Percentiles rank a stretch among this genome's conserved stretches.
These are phyloP conservation scores for Fusarium clavum DNA, from an alignment of 2,329 filamentous ascomycete species.

Conservation along the genomic window DNA sequence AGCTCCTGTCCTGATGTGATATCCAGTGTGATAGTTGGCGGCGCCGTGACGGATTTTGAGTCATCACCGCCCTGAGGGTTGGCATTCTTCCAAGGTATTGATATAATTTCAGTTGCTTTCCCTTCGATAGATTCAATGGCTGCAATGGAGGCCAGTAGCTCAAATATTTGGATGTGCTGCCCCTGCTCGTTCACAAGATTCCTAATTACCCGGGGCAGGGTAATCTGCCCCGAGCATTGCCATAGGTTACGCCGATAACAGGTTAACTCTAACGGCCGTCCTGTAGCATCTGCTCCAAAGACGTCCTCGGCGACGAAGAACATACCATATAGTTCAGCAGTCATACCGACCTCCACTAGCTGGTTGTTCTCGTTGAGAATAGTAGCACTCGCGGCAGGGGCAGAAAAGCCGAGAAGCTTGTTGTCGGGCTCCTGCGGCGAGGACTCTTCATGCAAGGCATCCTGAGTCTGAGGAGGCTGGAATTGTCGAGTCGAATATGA, in stretches of 20 bases:
- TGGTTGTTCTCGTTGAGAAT: slow-evolving; percentile 75
- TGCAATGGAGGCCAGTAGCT: slow-evolving; percentile 84
- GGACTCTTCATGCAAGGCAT: slow-evolving; percentile 59
- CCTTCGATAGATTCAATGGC: slow-evolving; percentile 93
- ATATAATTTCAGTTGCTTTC: slow-evolving; percentile 92
- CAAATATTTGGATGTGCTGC: slow-evolving; percentile 78
- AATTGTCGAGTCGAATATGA: slow-evolving; percentile 65
- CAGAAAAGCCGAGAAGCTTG: slow-evolving; percentile 80
- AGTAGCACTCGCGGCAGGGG: slow-evolving; percentile 68
- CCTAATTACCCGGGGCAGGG: slow-evolving; percentile 77
- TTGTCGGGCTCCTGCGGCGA: slow-evolving; percentile 71
- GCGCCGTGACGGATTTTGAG: slow-evolving; percentile 61
- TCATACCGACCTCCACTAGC: slow-evolving; percentile 72
- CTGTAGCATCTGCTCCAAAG: slow-evolving; percentile 69
- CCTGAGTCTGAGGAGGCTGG: slow-evolving; percentile 57
- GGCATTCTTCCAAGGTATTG: slow-evolving; percentile 93
- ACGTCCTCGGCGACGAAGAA: slow-evolving; percentile 89
- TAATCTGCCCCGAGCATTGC: slow-evolving; percentile 91
- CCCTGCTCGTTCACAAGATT: slow-evolving; percentile 80
- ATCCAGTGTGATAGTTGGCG: slow-evolving; percentile 67
- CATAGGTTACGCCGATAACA: slow-evolving; percentile 96
- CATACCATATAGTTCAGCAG: slow-evolving; percentile 86
- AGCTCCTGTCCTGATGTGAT: slow-evolving; percentile 72
- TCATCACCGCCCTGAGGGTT: slow-evolving; percentile 65
- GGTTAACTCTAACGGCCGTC: slow-evolving; percentile 81